Evolutionary conservation across 306 rosid genomes (phyloP).

Genomic region (Vigna unguiculata): DNA sequence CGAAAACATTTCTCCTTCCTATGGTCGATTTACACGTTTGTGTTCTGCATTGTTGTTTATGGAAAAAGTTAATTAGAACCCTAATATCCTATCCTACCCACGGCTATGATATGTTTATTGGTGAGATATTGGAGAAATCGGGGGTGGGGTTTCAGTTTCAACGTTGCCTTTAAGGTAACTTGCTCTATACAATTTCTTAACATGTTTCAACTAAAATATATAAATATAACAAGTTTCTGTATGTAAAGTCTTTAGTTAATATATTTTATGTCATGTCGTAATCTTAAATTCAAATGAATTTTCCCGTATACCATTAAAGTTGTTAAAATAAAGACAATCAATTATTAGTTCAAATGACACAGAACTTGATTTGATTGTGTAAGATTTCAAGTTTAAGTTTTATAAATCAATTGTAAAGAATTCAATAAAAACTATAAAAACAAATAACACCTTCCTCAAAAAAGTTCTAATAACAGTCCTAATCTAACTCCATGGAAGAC

Average conservation of each 20-base stretch:
- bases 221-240: no score
- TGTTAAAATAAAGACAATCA: no score
- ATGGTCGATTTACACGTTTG: conserved; percentile 1
- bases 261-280: no score
- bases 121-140: conserved; percentile 1
- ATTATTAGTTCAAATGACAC: neutral
- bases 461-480: no score
- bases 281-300: no score
- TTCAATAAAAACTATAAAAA: neutral
- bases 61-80: neutral
- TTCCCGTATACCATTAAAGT: no score
- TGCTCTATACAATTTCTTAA: no score
- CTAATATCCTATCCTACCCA: neutral
- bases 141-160: neutral
- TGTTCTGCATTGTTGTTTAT: neutral
- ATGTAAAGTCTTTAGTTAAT: no score
- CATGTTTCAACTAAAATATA: no score
- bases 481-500: no score
- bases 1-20: conserved; percentile 18
- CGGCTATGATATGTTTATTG: neutral
- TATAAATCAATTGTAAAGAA: neutral
- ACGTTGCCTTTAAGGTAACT: neutral
- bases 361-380: neutral
- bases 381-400: neutral
- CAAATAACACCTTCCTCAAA: no score